phyloP scores from a whole-genome alignment of 768 basidiomycete species.

The Naganishia onofrii region DNA sequence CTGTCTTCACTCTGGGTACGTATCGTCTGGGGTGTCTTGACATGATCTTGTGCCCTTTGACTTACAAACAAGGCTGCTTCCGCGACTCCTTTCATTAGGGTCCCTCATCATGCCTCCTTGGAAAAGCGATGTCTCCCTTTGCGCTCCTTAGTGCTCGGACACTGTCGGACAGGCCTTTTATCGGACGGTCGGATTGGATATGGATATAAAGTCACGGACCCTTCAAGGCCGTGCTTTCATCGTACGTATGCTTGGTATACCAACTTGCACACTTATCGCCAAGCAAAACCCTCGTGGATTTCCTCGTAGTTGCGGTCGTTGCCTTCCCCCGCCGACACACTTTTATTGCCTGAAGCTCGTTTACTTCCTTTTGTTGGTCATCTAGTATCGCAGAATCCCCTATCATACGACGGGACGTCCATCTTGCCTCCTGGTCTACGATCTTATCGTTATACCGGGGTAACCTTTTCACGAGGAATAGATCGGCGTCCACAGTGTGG shows the following conservation, averaged over 20 bases:
- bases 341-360: constrained; percentile 22
- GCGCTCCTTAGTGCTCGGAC: constrained; percentile 6
- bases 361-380: constrained; percentile 16
- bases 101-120: constrained; percentile 9
- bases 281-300: constrained; percentile 27
- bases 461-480: constrained; percentile 9
- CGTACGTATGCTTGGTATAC: constrained; percentile 21
- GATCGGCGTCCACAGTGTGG: constrained; percentile 11
- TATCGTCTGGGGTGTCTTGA: constrained; percentile 16
- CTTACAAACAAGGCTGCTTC: constrained; percentile 22
- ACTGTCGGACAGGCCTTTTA: neutral
- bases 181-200: neutral
- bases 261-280: constrained; percentile 24
- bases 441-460: constrained; percentile 15
- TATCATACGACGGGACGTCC: constrained; percentile 12
- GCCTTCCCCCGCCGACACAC: constrained; percentile 27
- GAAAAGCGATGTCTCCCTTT: neutral
- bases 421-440: constrained; percentile 13
- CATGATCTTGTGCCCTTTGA: constrained; percentile 13
- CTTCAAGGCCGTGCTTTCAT: constrained; percentile 3
- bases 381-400: constrained; percentile 1
- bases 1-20: neutral
- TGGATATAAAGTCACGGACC: constrained; percentile 1
- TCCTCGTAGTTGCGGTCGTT: constrained; percentile 27
- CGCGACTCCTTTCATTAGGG: constrained; percentile 25